A percentile compares a stretch with the other conserved stretches of the same genome.
Evolutionary conservation across 192 early-diverging fungal genomes (phyloP).

Genomic region (Gigaspora rosea): DNA sequence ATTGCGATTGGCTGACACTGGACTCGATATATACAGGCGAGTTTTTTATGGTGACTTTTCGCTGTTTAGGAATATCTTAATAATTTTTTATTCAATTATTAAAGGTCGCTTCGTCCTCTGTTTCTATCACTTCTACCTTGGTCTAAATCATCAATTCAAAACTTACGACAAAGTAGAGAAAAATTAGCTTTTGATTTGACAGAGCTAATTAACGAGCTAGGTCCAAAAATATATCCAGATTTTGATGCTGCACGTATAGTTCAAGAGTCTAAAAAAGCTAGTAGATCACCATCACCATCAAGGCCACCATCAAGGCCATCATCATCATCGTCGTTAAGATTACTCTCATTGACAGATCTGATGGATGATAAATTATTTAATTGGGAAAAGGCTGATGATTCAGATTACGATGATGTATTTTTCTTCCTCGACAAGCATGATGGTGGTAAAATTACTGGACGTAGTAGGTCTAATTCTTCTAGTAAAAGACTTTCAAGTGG

Average conservation of each 20-base stretch:
- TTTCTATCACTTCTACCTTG: conserved; percentile 69
- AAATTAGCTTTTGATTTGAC: conserved; percentile 78
- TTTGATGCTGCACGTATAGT: conserved; percentile 57
- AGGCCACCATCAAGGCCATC: conserved; percentile 21
- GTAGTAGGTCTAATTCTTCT: conserved; percentile 43
- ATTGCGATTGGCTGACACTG: conserved; percentile 74
- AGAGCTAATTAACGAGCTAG: conserved; percentile 82
- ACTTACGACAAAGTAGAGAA: conserved; percentile 69
- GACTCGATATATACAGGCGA: conserved; percentile 70
- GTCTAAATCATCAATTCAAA: conserved; percentile 54
- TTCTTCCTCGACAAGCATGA: conserved; percentile 52
- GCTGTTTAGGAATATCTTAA: background rate
- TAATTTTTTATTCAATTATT: background rate
- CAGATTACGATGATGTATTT: conserved; percentile 56
- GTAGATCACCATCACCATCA: conserved; percentile 14
- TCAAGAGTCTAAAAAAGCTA: conserved; percentile 1
- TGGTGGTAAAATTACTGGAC: conserved; percentile 39
- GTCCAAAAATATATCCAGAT: conserved; percentile 77
- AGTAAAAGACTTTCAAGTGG: background rate
- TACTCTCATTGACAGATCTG: conserved; percentile 46
- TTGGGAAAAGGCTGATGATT: conserved; percentile 52
- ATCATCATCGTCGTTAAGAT: conserved; percentile 30
- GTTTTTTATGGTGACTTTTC: background rate
- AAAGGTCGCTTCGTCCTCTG: conserved; percentile 79
- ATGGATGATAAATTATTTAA: conserved; percentile 58